Evolutionary conservation across 352 stramenopile genomes (phyloP), one percentile per base, ranked within the genome.

Genomic region (Phytophthora idaei): DNA sequence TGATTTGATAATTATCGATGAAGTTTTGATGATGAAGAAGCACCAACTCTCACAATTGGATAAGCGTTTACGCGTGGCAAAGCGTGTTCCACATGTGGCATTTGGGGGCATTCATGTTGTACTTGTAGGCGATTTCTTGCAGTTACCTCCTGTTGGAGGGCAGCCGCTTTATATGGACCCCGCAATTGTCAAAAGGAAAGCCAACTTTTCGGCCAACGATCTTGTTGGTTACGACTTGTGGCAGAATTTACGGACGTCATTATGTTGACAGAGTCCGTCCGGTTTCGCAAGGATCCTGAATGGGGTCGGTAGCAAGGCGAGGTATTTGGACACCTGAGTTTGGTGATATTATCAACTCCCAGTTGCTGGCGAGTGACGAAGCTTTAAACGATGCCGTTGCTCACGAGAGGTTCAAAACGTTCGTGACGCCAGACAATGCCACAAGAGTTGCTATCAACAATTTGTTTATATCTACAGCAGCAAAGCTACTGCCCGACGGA

Each of bases 261-360:
- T 2, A 34, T 59, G 14, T 39, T 65, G 12, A 45, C 57, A 2
- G 69, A 78, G 8, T 64, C 21, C 2, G 60, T 71, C n/a, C 44
- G 64, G 0, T 74, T 77, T 39, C 14, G 17, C 4, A 41, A 66
- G 6, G 73, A 77, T 29, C 73, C 64, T 0, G 49, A 64, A 11
- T 80, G 73, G 61, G 44, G 44, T 49, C 21, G 47, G 14, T 60
- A 45, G 64, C 72, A 17, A 57, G 61, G 0, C 17, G 39, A 59
- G 9, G 72, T 1, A 44, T 51, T 9, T 73, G 67, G 71, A 67
- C 50, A 12, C 58, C 59, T 34, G 63, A 10, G 17, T 69, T 49
- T 49, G 44, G 32, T 12, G 4, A 12, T 15, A 4, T 49, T 1
- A 49, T 49, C 0, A 49, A 49, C 12, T 32, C 44, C 5, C 42